phyloP scores from a whole-genome alignment of 164 flowering plant species.

The Piper betle region DNA sequence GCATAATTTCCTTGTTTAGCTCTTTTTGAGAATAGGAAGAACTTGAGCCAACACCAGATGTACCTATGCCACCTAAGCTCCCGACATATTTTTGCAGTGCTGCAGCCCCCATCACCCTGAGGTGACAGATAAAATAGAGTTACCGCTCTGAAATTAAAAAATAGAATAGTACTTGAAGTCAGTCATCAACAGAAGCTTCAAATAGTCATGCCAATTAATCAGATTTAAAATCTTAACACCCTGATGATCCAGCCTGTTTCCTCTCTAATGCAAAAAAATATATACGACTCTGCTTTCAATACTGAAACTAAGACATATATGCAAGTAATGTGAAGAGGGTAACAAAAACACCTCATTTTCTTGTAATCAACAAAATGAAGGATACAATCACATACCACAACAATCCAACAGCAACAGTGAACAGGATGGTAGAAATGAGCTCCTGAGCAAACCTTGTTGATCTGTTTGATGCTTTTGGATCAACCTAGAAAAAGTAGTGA shows the following conservation, averaged over 20 bases:
- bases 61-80: conserved; percentile 84
- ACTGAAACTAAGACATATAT: neutral
- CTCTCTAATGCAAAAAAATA: neutral
- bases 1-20: conserved; percentile 75
- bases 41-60: conserved; percentile 95
- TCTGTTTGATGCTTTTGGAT: conserved; percentile 60
- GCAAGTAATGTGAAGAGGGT: neutral
- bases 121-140: neutral
- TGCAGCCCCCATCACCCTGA: conserved; percentile 85
- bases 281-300: neutral
- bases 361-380: neutral
- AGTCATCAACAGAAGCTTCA: neutral
- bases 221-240: too few species aligned
- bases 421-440: conserved; percentile 72
- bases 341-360: too few species aligned
- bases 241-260: neutral
- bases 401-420: conserved; percentile 77
- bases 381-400: conserved; percentile 45
- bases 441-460: conserved; percentile 80
- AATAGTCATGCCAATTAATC: neutral
- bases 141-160: too few species aligned
- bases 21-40: conserved; percentile 93
- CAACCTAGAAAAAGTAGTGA: conserved; percentile 41
- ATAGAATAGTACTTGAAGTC: neutral
- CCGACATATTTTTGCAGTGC: conserved; percentile 93